Base-by-base conservation (phyloP, 176 grass and related monocot species). In the Zea luxurians region DNA sequence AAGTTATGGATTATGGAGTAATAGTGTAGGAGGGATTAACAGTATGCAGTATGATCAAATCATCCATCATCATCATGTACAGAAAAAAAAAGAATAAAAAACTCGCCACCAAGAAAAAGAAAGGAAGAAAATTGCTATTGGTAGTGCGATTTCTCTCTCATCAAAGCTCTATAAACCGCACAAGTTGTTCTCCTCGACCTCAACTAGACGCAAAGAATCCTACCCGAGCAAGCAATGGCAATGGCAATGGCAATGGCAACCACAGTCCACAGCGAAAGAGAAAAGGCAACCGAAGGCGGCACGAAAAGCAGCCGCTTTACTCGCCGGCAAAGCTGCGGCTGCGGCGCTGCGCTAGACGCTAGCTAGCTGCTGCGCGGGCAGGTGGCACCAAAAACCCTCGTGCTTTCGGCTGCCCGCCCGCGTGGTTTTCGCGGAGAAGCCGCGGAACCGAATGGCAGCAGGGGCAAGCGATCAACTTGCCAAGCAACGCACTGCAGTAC, bases 371-470 rank as follows among this genome's bases (percentile, higher is more conserved):
- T 17, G 52, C 52, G 52, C 52, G 6, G 17, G 17, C 65, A 43
- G 57, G 65, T 43, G 36, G 6, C 65, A 17, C 35, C 61, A 66
- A 66, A 68, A 68, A 45, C 45, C 41, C 65, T 18, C 21, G 61
- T 15, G 16, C 61, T 4, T 40, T 50, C 60, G 8, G 15, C 5
- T 49, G 47, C 18, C 61, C 37, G 46, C 37, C 52, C 38, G 61
- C 15, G 70, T n/a, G 70, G 50, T 35, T 65, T 75, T 50, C 48
- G 58, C 61, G 7, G 60, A 53, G 50, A 53, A 53, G 50, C 70
- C 41, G 65, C 17, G 40, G 65, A 10, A 69, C 13, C 62, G 43
- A 17, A n/a, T 55, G 53, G 53, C 53, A 55, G 52, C 52, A 7
- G 16, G 53, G 16, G 16, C 53, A 18, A 57, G 53, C 53, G 2